A percentile compares a stretch with the other conserved stretches of the same genome.
These are phyloP conservation scores for Avicennia marina DNA, from an alignment of 257 asterid genomes.

Conservation along the genomic window DNA sequence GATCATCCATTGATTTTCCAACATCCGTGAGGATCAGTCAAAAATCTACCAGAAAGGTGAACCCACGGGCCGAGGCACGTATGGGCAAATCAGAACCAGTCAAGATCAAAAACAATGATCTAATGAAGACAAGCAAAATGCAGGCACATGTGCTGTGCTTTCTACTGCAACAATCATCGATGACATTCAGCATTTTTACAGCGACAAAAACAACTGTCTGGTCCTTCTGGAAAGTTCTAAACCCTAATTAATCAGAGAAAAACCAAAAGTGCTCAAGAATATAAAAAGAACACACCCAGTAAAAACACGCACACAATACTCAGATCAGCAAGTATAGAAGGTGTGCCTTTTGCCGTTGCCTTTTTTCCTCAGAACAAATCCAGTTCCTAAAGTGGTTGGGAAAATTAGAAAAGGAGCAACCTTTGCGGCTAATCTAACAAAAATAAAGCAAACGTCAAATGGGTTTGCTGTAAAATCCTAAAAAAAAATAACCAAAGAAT, in stretches of 20 bases:
- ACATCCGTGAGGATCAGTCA: conserved; percentile 19
- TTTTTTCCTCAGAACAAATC: conserved; percentile 12
- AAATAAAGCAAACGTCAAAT: conserved; percentile 11
- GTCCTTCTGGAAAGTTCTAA: conserved; percentile 35
- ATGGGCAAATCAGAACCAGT: conserved; percentile 25
- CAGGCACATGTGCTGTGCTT: conserved; percentile 47
- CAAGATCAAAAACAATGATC: conserved; percentile 23
- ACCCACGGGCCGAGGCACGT: conserved; percentile 30
- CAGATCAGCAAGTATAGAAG: conserved; percentile 37
- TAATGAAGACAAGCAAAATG: conserved; percentile 27
- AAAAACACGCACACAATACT: conserved; percentile 27
- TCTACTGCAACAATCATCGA: conserved; percentile 24
- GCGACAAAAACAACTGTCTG: conserved; percentile 21
- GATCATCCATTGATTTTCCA: conserved; percentile 39
- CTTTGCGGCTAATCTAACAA: conserved; percentile 23
- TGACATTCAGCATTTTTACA: conserved; percentile 19
- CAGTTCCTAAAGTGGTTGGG: conserved; percentile 14
- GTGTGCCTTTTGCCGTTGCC: conserved; percentile 27
- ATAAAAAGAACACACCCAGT: conserved; percentile 3
- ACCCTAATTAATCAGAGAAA: conserved; percentile 38
- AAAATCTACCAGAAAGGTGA: conserved; percentile 25
- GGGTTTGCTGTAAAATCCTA: conserved; percentile 21
- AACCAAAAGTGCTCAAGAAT: conserved; percentile 17
- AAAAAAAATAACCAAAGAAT: conserved; percentile 14
- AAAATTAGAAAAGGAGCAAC: conserved; percentile 43